Percentiles rank a stretch among this genome's conserved stretches.
Evolutionary conservation across 768 basidiomycete genomes (phyloP).

Genomic region (Lyophyllum atratum): DNA sequence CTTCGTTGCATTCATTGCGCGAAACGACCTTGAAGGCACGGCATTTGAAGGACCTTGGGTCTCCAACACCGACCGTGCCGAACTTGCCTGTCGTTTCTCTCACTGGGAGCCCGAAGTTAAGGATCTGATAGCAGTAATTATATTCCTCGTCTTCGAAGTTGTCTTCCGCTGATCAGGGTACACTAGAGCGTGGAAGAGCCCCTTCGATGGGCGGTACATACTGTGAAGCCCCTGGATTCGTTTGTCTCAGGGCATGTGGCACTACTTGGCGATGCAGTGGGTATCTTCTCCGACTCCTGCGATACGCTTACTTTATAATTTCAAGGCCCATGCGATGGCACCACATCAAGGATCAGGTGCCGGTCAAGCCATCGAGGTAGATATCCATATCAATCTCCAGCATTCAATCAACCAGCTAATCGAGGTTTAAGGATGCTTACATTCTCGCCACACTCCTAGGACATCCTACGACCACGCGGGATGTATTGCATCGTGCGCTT

Average conservation of each 20-base stretch:
- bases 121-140: constrained; percentile 52
- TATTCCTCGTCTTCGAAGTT: neutral
- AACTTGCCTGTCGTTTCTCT: constrained; percentile 46
- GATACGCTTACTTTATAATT: neutral
- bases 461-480: constrained; percentile 40
- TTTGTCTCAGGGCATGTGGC: constrained; percentile 52
- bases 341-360: constrained; percentile 62
- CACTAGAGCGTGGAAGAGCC: constrained; percentile 53
- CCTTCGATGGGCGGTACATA: constrained; percentile 66
- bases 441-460: constrained; percentile 46
- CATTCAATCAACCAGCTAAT: neutral
- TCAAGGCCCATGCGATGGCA: constrained; percentile 53
- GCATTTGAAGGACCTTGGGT: constrained; percentile 55
- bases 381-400: neutral
- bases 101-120: constrained; percentile 64
- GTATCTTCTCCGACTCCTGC: neutral
- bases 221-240: constrained; percentile 49
- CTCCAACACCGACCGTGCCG: constrained; percentile 41
- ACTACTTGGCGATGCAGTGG: constrained; percentile 54
- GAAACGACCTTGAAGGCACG: constrained; percentile 54
- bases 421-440: constrained; percentile 47
- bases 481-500: constrained; percentile 43
- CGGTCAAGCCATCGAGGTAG: constrained; percentile 58
- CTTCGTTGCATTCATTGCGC: constrained; percentile 56
- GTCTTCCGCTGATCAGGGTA: neutral